Evolutionary conservation across 108 stramenopile species (phyloP), one percentile per base, ranked within the genome.

Genomic region (Cyclostephanos invisitatus): DNA sequence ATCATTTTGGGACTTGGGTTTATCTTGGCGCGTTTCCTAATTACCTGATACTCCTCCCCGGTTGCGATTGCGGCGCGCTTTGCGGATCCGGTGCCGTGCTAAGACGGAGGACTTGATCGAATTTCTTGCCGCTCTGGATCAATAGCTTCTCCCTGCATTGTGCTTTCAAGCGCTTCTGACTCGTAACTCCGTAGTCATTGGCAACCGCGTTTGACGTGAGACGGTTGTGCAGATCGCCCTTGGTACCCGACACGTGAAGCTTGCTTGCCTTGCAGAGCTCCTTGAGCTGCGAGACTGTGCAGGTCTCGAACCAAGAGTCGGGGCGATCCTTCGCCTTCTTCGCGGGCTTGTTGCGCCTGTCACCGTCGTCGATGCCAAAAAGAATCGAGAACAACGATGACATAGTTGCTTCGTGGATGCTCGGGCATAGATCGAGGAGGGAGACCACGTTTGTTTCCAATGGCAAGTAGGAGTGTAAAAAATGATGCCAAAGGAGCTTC

Each of bases 221-320:
- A n/a, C 7, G 59, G 36, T 36, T 32, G 28, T 28, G 24, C 36
- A 60, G 59, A 20, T 60, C 27, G 7, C 18, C 27, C n/a, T 60
- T 59, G 58, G 58, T 59, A 22, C 59, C 32, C n/a, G 59, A 60
- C 14, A 60, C 59, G 0, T 18, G 27, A 20, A 27, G 27, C 10
- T 60, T 60, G 27, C 59, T 36, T n/a, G 59, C 59, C 27, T 60
- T 60, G 59, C 59, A 60, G 32, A 60, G 32, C 5, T 60, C 59
- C 28, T 60, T 60, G 25, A 60, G 27, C 27, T 60, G 59, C 54
- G 24, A 28, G 54, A 55, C 54, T 3, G 51, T 53, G 54, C 9
- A 11, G 6, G 54, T 55, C 27, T 55, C 54, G 54, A 55, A 55
- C 54, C 54, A 28, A 8, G 59, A 59, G 58, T 59, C 59, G 4